These are phyloP conservation scores for Colletotrichum tanaceti DNA, from an alignment of 2,329 filamentous ascomycete species.

Conservation along the genomic window DNA sequence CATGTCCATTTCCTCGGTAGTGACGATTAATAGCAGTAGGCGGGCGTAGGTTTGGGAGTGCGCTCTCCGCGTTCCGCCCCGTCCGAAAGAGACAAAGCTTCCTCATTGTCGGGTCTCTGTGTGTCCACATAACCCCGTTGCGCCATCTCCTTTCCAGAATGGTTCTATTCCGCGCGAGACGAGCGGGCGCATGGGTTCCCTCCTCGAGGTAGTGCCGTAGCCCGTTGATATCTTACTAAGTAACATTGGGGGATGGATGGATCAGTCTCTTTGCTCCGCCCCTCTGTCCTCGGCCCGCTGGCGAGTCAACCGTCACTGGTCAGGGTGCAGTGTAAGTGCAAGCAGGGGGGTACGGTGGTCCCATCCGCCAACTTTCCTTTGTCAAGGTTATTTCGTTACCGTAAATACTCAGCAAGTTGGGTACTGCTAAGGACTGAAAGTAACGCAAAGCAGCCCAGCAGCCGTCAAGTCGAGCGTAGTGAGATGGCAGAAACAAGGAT, in stretches of 20 bases:
- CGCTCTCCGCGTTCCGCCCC: constrained; percentile 35
- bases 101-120: constrained; percentile 31
- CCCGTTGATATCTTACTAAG: constrained; percentile 1
- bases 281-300: constrained; percentile 21
- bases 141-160: constrained; percentile 28
- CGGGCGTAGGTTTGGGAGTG: constrained; percentile 21
- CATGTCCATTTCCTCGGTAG: too few relatives aligned
- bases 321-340: neutral
- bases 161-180: constrained; percentile 9
- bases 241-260: neutral
- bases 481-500: too few relatives aligned
- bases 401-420: too few relatives aligned
- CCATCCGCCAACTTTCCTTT: constrained; percentile 9
- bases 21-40: neutral
- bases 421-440: too few relatives aligned
- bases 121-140: neutral
- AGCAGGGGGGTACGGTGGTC: too few relatives aligned
- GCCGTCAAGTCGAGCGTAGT: too few relatives aligned
- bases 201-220: neutral
- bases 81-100: constrained; percentile 40
- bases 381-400: too few relatives aligned
- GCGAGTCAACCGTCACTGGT: constrained; percentile 5
- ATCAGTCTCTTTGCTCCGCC: constrained; percentile 6
- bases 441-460: too few relatives aligned
- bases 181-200: constrained; percentile 15